These are phyloP conservation scores for Camelina laxa DNA, from an alignment of 345 rosid genomes.

Conservation along the genomic window DNA sequence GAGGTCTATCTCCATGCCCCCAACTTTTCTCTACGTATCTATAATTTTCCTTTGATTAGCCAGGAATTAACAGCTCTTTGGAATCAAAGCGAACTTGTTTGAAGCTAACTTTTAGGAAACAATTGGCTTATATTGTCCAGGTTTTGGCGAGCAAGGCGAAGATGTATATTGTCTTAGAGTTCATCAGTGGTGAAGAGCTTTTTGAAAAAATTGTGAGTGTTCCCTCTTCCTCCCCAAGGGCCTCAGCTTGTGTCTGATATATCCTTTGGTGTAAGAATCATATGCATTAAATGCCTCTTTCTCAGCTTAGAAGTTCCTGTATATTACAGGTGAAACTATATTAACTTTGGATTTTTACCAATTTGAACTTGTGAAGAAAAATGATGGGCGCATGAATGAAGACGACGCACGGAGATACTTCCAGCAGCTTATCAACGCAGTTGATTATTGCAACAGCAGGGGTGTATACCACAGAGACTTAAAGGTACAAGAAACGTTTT, in stretches of 20 bases:
- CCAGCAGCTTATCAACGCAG: conserved; percentile 91
- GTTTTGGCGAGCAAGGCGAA: conserved; percentile 75
- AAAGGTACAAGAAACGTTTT: conserved; percentile 55
- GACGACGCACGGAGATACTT: conserved; percentile 90
- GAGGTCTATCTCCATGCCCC: conserved; percentile 61
- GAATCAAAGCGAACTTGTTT: neutral
- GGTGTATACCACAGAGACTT: conserved; percentile 90
- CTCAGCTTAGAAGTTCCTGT: neutral
- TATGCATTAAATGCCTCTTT: conserved; percentile 11
- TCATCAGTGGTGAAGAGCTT: conserved; percentile 66
- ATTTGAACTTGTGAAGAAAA: conserved; percentile 66
- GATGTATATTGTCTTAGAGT: conserved; percentile 68
- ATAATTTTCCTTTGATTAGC: conserved; percentile 19
- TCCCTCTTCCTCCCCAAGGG: conserved; percentile 15
- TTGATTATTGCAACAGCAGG: conserved; percentile 90
- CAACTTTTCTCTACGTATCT: conserved; percentile 16
- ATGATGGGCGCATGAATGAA: conserved; percentile 84
- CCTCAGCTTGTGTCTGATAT: conserved; percentile 13
- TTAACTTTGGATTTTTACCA: neutral
- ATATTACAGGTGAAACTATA: conserved; percentile 13
- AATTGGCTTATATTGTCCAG: conserved; percentile 43
- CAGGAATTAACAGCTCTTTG: neutral
- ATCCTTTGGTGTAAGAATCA: neutral
- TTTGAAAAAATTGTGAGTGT: conserved; percentile 74
- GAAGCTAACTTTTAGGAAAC: neutral